Conservation (phyloP, 1,284 basidiomycete species). For the Gymnopus androsaceus region DNA sequence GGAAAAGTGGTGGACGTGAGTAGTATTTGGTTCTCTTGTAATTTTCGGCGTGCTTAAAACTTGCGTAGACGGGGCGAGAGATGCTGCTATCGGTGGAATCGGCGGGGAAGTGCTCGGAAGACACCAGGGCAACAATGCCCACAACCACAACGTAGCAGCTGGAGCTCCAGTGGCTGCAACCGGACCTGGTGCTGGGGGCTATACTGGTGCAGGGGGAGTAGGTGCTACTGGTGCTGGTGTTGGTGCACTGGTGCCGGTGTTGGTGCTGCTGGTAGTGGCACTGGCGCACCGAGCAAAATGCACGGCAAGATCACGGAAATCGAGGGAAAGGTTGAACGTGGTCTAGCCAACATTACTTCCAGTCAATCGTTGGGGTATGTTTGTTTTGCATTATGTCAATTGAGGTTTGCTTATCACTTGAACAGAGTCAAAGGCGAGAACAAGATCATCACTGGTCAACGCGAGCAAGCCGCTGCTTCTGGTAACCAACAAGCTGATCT, state of each 20-base stretch:
- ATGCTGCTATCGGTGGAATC: conserved; percentile 1
- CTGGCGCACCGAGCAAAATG: background rate
- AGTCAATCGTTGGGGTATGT: background rate
- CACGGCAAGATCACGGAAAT: conserved; percentile 1
- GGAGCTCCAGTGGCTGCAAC: background rate
- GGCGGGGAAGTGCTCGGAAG: conserved; percentile 5
- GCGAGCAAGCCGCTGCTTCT: background rate
- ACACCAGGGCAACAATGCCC: background rate
- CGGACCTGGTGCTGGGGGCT: background rate
- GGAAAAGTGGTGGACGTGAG: background rate
- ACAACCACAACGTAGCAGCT: background rate
- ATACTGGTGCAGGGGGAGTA: background rate
- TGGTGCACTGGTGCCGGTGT: background rate
- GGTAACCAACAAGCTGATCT: conserved; percentile 2
- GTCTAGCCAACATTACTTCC: background rate
- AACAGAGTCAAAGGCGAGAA: conserved; percentile 2
- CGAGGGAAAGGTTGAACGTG: conserved; percentile 3
- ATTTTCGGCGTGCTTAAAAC: background rate
- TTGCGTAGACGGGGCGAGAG: background rate
- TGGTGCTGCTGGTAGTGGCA: background rate
- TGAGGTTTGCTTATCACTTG: background rate
- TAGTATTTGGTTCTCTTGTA: background rate
- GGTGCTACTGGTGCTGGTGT: background rate
- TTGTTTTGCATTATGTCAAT: background rate
- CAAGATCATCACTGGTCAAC: conserved; percentile 2